Evolutionary conservation across 768 basidiomycete genomes (phyloP).

Genomic region (Leccinum barrowsii): DNA sequence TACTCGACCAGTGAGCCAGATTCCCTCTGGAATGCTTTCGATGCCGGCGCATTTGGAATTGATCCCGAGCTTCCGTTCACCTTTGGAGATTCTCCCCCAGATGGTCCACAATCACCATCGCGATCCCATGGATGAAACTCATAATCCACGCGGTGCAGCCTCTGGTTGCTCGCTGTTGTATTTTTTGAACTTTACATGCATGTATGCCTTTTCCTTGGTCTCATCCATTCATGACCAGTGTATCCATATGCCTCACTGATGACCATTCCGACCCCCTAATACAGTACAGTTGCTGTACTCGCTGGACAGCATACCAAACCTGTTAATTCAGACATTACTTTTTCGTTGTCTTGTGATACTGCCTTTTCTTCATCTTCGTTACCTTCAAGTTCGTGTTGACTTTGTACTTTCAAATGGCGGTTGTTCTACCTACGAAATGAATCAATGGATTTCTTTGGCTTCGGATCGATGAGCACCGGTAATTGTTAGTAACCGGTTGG

Average conservation of each 20-base stretch:
- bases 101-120: slow-evolving; percentile 28
- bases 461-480: background rate
- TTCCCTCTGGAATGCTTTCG: slow-evolving; percentile 57
- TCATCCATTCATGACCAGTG: slow-evolving; percentile 16
- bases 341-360: slow-evolving; percentile 6
- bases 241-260: slow-evolving; percentile 30
- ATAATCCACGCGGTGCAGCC: background rate
- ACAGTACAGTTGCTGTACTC: slow-evolving; percentile 27
- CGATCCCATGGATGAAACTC: slow-evolving; percentile 18
- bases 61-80: slow-evolving; percentile 79
- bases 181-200: slow-evolving; percentile 16
- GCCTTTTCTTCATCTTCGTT: background rate
- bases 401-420: slow-evolving; percentile 6
- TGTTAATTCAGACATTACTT: slow-evolving; percentile 22
- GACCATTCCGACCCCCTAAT: slow-evolving; percentile 14
- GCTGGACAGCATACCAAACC: slow-evolving; percentile 25
- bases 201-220: slow-evolving; percentile 1
- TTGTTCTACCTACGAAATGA: slow-evolving; percentile 5
- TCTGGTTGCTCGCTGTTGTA: slow-evolving; percentile 7
- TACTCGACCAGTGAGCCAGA: slow-evolving; percentile 38
- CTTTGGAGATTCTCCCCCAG: slow-evolving; percentile 35
- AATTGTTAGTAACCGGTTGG: slow-evolving; percentile 7
- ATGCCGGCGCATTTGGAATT: slow-evolving; percentile 67
- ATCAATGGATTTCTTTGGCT: background rate
- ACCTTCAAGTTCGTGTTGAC: background rate